A percentile compares a stretch with the other conserved stretches of the same genome.
Evolutionary conservation across 257 asterid species (phyloP).

Genomic region (Henckelia pumila): DNA sequence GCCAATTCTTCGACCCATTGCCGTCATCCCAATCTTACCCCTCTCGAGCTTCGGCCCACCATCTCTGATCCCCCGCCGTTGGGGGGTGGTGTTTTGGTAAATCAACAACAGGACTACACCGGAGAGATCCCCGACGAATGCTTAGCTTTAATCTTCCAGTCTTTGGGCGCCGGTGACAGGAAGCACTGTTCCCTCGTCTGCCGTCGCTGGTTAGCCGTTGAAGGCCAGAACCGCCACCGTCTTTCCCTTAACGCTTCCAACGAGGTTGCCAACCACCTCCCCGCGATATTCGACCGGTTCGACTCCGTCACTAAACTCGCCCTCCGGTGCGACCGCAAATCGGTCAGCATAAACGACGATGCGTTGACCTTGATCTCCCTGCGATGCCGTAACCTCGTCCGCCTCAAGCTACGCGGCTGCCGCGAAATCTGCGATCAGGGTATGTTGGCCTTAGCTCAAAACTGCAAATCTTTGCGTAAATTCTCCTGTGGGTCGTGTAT

Average conservation of each 20-base stretch:
- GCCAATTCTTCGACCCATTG: constrained; percentile 17
- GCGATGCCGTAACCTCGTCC: constrained; percentile 25
- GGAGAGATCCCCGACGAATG: constrained; percentile 29
- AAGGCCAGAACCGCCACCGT: constrained; percentile 35
- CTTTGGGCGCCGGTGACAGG: constrained; percentile 27
- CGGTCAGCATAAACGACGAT: constrained; percentile 24
- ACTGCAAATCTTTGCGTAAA: constrained; percentile 27
- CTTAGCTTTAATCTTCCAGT: constrained; percentile 28
- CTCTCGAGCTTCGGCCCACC: constrained; percentile 6
- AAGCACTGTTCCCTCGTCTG: constrained; percentile 31
- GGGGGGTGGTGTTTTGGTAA: not conserved
- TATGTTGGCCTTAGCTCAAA: constrained; percentile 25
- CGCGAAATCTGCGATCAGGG: constrained; percentile 25
- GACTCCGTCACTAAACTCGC: constrained; percentile 31
- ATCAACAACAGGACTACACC: constrained; percentile 11
- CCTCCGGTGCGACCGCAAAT: constrained; percentile 31
- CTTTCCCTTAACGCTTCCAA: constrained; percentile 23
- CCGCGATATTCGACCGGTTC: constrained; percentile 19
- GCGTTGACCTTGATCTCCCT: constrained; percentile 24
- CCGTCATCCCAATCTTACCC: constrained; percentile 1
- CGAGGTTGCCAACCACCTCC: constrained; percentile 15
- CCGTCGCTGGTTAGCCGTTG: constrained; percentile 31
- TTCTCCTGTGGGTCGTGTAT: constrained; percentile 28
- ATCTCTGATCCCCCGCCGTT: not conserved
- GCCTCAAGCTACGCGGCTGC: constrained; percentile 30